These are phyloP conservation scores for Lepiota subincarnata DNA, from an alignment of 768 basidiomycete species.

Conservation along the genomic window DNA sequence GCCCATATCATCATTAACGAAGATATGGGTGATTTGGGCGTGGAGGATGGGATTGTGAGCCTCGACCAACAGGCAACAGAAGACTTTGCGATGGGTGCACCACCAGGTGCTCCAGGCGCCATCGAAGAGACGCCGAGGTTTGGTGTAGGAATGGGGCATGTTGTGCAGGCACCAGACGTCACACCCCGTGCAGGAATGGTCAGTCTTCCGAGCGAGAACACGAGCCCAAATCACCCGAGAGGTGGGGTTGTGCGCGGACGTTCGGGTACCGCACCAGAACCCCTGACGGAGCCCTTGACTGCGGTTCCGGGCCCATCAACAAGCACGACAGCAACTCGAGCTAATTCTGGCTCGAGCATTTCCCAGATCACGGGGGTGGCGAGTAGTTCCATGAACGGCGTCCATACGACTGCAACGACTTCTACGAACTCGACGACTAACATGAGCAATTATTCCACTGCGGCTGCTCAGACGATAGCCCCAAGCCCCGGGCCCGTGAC, in stretches of 20 bases:
- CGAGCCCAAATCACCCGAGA: conserved; percentile 4
- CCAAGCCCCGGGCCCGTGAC: conserved; percentile 12
- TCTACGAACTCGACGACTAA: not conserved
- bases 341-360: too few species aligned
- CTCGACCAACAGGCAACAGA: conserved; percentile 66
- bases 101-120: conserved; percentile 85
- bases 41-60: conserved; percentile 74
- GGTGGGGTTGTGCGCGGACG: not conserved
- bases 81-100: conserved; percentile 86
- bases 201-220: conserved; percentile 39
- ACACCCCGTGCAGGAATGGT: conserved; percentile 63
- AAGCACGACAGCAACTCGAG: not conserved
- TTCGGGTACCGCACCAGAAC: conserved; percentile 7
- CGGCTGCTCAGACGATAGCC: not conserved
- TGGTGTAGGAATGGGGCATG: not conserved
- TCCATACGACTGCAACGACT: not conserved
- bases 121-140: conserved; percentile 30
- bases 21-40: conserved; percentile 35
- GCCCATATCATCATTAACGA: conserved; percentile 41
- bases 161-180: conserved; percentile 41
- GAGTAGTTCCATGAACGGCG: not conserved
- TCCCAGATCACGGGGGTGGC: not conserved
- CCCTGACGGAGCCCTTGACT: conserved; percentile 4
- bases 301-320: not conserved
- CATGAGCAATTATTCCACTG: not conserved